Conservation (phyloP, 2,329 filamentous ascomycete species). For the Trichoderma aggressivum region DNA sequence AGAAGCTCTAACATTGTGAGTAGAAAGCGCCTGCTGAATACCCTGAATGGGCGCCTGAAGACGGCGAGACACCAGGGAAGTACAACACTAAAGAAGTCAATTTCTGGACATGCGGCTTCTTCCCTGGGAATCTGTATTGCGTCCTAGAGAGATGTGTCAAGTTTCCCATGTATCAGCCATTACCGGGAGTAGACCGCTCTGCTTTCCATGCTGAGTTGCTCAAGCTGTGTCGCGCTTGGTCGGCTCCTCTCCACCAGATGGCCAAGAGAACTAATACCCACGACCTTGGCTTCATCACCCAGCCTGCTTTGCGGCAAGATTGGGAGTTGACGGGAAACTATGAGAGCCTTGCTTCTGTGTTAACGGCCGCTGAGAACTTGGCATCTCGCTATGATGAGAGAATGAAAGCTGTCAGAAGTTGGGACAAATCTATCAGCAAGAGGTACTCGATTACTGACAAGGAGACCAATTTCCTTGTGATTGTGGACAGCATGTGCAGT, state of each 20-base stretch:
- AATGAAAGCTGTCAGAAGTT: conserved; percentile 46
- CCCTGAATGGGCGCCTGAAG: conserved; percentile 25
- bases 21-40: neutral
- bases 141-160: conserved; percentile 34
- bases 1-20: neutral
- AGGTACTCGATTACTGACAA: conserved; percentile 26
- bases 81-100: conserved; percentile 30
- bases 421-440: conserved; percentile 39
- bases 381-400: conserved; percentile 40
- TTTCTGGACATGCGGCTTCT: conserved; percentile 43
- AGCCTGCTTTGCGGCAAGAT: conserved; percentile 44
- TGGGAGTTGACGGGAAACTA: conserved; percentile 44
- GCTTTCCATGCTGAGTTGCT: conserved; percentile 23
- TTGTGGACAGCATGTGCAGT: conserved; percentile 43
- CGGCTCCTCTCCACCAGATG: conserved; percentile 37
- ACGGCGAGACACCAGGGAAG: conserved; percentile 21
- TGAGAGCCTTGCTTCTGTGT: conserved; percentile 38
- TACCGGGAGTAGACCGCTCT: neutral
- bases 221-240: conserved; percentile 30
- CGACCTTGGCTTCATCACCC: conserved; percentile 53
- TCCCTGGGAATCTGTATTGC: conserved; percentile 36
- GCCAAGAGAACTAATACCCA: conserved; percentile 47
- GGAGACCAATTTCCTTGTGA: conserved; percentile 35
- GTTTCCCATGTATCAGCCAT: conserved; percentile 25
- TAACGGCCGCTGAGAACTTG: conserved; percentile 43